Evolutionary conservation across 257 asterid species (phyloP), one percentile per base, ranked within the genome.

Genomic region (Salvia rosmarinus): DNA sequence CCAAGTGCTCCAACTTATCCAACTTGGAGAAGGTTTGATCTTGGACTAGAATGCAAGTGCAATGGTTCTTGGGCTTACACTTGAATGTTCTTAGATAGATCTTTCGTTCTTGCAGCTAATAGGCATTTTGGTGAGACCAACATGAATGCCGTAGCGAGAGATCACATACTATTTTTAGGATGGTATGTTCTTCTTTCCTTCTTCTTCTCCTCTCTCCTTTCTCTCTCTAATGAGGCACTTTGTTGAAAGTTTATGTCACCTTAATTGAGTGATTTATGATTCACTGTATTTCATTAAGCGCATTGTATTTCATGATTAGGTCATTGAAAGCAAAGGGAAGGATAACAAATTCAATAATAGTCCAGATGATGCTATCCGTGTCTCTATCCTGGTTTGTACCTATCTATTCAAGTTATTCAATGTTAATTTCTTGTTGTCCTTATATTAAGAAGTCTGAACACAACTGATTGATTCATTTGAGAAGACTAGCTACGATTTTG

Each of bases 41-140:
- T 75, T 40, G 57, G 23, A 58, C 64, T 66, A 55, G 28, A 71
- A 67, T 62, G 30, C 66, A 78, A 67, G 14, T 47, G 58, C 55
- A 67, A 60, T 65, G 39, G 19, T 52, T 55, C 21, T 42, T 61
- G 49, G 68, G 55, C 32, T 80, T 76, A 13, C 20, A 44, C 30
- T 58, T 46, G 63, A 42, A 46, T 65, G 68, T 59, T 52, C 79
- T 75, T 17, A 30, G 30, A 46, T 63, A 44, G 40, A 49, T 67
- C 64, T 78, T 51, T 37, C 25, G 3, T 79, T 73, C 54, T 67
- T 60, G 87, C 96, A 91, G 99, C 81, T 62, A 89, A 90, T 80
- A 87, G 98, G 85, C 99, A 95, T 77, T 95, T 95, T 79, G 99
- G 99, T 67, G 97, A 91, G 61, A 95, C 99, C 32, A 95, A 90